Evolutionary conservation across 352 stramenopile genomes (phyloP), one percentile per base, ranked within the genome.

Genomic region (Pythium dissotocum): DNA sequence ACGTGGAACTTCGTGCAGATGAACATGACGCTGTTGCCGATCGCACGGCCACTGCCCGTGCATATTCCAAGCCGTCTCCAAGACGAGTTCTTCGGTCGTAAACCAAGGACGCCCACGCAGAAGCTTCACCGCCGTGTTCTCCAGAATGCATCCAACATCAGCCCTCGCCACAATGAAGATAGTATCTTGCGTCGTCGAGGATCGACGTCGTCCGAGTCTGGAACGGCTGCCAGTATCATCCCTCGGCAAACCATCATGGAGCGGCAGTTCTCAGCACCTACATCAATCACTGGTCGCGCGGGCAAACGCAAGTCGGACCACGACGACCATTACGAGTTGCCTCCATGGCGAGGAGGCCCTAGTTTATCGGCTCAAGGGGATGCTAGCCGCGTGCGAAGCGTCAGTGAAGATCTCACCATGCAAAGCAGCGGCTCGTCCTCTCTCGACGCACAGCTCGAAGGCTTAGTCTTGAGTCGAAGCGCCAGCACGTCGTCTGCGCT

Each of bases 1-100:
- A 87, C 83, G 14, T 94, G 85, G 85, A 94, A 63, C 67, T 94
- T 94, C 58, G 85, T 94, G 40, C 83, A 92, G 73, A 94, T 94
- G 85, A 94, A 94, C 68, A 94, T 92, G 85, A 83, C 77, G 54
- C 72, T 94, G 48, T 65, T 94, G 38, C 85, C 85, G 3, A 94
- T 94, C 61, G 85, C 85, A 42, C 79, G 82, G 1, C 85, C 85
- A 33, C 64, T 88, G 46, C 85, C 83, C 3, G 82, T 92, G 30
- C 80, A 63, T 28, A 71, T 87, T 10, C 67, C 61, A 35, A 79
- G 82, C 58, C 78, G 76, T 16, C 58, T 82, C 33, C 72, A 88
- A 30, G 82, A 89, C 55, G 77, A 76, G n/a, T 65, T 77, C 3
- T 56, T 30, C 1, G 71, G 75, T 13, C 59, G 75, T 28, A 90